Evolutionary conservation across 176 grass and related monocot species (phyloP).

Genomic region (Hsuehochloa calcarea): DNA sequence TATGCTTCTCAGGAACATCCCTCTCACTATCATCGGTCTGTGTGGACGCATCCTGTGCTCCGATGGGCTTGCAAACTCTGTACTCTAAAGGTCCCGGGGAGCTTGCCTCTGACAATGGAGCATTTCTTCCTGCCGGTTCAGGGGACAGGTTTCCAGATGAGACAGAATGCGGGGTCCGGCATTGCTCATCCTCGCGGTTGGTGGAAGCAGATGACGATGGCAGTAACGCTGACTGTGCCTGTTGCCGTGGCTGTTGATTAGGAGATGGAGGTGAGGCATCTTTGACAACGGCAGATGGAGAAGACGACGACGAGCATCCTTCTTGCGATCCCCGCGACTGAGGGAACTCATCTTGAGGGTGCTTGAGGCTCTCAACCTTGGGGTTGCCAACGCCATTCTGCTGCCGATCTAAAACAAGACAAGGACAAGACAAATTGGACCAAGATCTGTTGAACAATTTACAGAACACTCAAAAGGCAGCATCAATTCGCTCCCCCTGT

Average conservation of each 20-base stretch:
- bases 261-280: slow-evolving; percentile 36
- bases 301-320: slow-evolving; percentile 39
- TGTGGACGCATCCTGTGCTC: slow-evolving; percentile 79
- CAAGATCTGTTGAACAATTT: slow-evolving; percentile 28
- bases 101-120: slow-evolving; percentile 52
- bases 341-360: slow-evolving; percentile 46
- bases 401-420: slow-evolving; percentile 39
- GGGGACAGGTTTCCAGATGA: slow-evolving; percentile 56
- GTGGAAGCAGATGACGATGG: slow-evolving; percentile 38
- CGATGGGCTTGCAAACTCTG: slow-evolving; percentile 54
- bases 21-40: slow-evolving; percentile 69
- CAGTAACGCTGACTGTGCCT: slow-evolving; percentile 6
- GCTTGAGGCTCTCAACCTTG: slow-evolving; percentile 41
- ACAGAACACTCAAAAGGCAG: not conserved
- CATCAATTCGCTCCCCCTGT: not conserved
- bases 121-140: slow-evolving; percentile 26
- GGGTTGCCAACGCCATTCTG: slow-evolving; percentile 28
- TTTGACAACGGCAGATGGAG: slow-evolving; percentile 35
- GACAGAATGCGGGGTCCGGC: slow-evolving; percentile 34
- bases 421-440: not conserved
- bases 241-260: slow-evolving; percentile 19
- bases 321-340: slow-evolving; percentile 49
- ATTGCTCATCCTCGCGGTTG: slow-evolving; percentile 40
- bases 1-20: slow-evolving; percentile 8
- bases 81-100: slow-evolving; percentile 57